phyloP scores from a whole-genome alignment of 345 rosid species.

The Pelargonium nanum region DNA sequence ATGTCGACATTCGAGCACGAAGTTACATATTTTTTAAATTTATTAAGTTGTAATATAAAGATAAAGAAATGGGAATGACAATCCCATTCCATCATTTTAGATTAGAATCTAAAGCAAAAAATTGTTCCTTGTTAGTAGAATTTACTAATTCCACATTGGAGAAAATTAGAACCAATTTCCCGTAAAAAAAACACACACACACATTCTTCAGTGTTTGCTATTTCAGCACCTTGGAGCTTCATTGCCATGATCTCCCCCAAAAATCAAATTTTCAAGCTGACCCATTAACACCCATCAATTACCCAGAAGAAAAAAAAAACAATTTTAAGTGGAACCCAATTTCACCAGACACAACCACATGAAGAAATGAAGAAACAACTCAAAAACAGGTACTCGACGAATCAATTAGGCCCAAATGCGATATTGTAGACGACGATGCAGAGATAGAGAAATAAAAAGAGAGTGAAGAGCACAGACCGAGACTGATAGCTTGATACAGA shows the following conservation, averaged over 20 bases:
- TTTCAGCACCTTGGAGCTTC: no score
- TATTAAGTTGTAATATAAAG: no score
- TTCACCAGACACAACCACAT: background rate
- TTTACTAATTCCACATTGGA: no score
- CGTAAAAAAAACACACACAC: background rate
- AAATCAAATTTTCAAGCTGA: background rate
- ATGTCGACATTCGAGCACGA: no score
- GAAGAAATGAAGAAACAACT: background rate
- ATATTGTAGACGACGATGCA: background rate
- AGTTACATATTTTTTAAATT: no score
- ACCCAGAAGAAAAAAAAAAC: background rate
- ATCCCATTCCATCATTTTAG: no score
- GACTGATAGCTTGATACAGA: slow-evolving; percentile 36
- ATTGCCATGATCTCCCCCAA: no score
- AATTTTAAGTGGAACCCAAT: background rate
- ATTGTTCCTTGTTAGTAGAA: no score
- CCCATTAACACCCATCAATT: background rate
- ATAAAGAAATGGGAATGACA: no score
- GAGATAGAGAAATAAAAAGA: background rate
- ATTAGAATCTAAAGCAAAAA: no score
- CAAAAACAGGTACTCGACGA: background rate
- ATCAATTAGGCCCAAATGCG: background rate
- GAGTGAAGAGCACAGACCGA: slow-evolving; percentile 29
- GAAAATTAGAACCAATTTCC: no score
- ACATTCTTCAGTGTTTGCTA: no score